phyloP scores from a whole-genome alignment of 75 land plant genomes.

The Picea glauca region DNA sequence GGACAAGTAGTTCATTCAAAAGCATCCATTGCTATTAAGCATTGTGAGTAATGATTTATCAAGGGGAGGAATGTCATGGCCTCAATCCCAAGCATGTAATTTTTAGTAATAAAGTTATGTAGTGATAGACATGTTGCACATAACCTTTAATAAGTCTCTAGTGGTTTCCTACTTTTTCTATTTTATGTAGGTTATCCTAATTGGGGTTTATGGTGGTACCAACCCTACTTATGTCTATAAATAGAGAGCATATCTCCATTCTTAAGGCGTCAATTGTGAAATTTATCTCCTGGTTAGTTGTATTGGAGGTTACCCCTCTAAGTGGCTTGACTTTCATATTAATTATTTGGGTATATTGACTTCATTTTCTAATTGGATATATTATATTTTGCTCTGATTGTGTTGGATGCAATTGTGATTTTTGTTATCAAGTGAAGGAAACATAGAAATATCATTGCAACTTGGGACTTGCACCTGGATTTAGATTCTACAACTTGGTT shows the following conservation, averaged over 20 bases:
- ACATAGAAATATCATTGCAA: background rate
- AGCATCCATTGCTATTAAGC: no score
- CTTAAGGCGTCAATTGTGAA: background rate
- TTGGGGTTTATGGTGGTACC: no score
- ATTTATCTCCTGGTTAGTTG: background rate
- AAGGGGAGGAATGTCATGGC: no score
- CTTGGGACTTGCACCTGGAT: no score
- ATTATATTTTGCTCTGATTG: background rate
- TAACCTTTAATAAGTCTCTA: no score
- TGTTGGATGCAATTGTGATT: background rate
- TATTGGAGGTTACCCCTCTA: background rate
- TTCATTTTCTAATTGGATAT: background rate
- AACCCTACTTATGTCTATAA: background rate
- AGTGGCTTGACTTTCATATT: background rate
- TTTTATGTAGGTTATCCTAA: no score
- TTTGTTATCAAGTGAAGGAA: background rate
- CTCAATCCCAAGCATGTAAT: no score
- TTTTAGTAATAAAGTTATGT: no score
- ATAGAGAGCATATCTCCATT: background rate
- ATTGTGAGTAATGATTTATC: no score
- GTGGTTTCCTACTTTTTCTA: no score
- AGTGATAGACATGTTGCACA: no score
- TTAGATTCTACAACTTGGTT: background rate
- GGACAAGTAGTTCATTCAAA: no score
- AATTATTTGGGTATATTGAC: background rate